phyloP scores from a whole-genome alignment of 495 filamentous ascomycete species.

The Cudoniella acicularis region DNA sequence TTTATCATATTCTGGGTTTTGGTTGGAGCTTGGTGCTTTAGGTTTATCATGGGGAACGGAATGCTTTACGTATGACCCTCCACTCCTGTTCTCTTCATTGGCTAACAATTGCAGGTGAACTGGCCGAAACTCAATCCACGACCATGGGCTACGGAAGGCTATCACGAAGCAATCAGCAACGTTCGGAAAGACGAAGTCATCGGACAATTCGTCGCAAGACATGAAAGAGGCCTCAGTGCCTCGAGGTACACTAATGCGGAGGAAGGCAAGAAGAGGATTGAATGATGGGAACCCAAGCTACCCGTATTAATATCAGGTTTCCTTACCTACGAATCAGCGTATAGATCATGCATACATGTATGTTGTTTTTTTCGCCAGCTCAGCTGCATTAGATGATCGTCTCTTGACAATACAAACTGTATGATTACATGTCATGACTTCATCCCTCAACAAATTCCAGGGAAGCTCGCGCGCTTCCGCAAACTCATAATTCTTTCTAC shows the following conservation, averaged over 20 bases:
- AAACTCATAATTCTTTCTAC: no score
- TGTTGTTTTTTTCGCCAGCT: background rate
- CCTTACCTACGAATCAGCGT: background rate
- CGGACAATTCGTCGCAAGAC: constrained; percentile 65
- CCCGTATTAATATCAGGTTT: background rate
- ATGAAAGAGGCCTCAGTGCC: constrained; percentile 75
- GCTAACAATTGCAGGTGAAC: constrained; percentile 64
- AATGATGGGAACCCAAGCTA: constrained; percentile 41
- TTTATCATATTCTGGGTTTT: constrained; percentile 73
- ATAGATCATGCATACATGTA: background rate
- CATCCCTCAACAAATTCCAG: no score
- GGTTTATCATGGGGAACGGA: constrained; percentile 76
- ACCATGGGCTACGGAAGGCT: constrained; percentile 78
- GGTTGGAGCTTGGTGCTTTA: constrained; percentile 62
- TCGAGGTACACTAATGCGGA: constrained; percentile 77
- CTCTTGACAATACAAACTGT: background rate
- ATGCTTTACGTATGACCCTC: constrained; percentile 79
- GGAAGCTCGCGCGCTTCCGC: no score
- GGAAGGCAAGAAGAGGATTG: constrained; percentile 95
- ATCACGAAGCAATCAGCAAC: constrained; percentile 77
- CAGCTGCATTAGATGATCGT: background rate
- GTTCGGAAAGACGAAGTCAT: constrained; percentile 73
- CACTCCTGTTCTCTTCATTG: background rate
- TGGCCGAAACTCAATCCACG: constrained; percentile 95
- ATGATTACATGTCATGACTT: no score